A percentile compares a stretch with the other conserved stretches of the same genome.
Evolutionary conservation across 1,139 yeast genomes (phyloP).

Genomic region (Suhomyces anneliseae): DNA sequence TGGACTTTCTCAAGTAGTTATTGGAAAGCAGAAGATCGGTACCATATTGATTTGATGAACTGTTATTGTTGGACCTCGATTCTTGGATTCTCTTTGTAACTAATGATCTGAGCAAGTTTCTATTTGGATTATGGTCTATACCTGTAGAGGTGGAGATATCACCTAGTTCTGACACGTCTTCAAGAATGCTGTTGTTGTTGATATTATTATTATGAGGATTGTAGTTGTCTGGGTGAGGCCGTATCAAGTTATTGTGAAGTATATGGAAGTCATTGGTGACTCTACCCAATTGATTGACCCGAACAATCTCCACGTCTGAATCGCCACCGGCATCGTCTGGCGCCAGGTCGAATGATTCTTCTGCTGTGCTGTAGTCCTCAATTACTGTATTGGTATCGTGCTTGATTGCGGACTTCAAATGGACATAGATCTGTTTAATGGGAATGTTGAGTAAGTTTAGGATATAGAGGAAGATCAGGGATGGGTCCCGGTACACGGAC

Average conservation of each 20-base stretch:
- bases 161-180: slow-evolving; percentile 9
- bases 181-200: slow-evolving; percentile 16
- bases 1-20: slow-evolving; percentile 10
- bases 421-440: neutral
- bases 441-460: slow-evolving; percentile 1
- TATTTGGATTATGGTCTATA: neutral
- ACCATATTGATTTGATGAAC: slow-evolving; percentile 12
- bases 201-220: neutral
- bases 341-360: neutral
- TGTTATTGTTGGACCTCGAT: neutral
- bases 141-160: slow-evolving; percentile 3
- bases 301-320: slow-evolving; percentile 6
- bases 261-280: slow-evolving; percentile 17
- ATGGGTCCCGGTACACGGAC: neutral
- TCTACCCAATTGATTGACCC: slow-evolving; percentile 1
- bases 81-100: slow-evolving; percentile 6
- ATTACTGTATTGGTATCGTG: neutral
- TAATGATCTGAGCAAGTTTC: slow-evolving; percentile 8
- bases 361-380: neutral
- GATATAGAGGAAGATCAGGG: neutral
- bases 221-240: neutral
- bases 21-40: slow-evolving; percentile 14
- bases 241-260: slow-evolving; percentile 4
- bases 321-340: slow-evolving; percentile 1
- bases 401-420: neutral